Evolutionary conservation across 768 basidiomycete genomes (phyloP).

Genomic region (Russula vinacea): DNA sequence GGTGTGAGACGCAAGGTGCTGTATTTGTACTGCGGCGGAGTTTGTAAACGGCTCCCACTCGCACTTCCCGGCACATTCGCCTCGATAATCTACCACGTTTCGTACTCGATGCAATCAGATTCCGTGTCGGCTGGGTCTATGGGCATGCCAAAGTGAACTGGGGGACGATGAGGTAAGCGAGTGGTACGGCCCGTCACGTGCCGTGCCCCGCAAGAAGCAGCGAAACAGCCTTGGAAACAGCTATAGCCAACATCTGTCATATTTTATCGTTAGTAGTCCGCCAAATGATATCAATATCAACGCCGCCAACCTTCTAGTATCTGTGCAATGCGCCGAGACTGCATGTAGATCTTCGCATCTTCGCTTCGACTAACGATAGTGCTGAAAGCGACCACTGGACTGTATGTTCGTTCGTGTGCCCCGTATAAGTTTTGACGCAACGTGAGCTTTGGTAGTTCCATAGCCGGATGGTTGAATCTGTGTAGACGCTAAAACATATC

Average conservation of each 20-base stretch:
- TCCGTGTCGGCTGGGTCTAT: constrained; percentile 72
- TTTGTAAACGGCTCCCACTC: constrained; percentile 10
- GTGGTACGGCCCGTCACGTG: constrained; percentile 10
- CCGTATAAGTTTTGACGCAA: constrained; percentile 89
- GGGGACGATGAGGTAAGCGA: constrained; percentile 88
- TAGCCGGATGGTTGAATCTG: constrained; percentile 92
- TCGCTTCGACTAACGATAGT: constrained; percentile 84
- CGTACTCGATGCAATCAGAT: constrained; percentile 57
- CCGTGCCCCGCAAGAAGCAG: no score
- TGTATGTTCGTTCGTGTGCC: constrained; percentile 86
- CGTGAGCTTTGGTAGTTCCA: constrained; percentile 93
- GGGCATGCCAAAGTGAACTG: constrained; percentile 26
- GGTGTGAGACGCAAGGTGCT: neutral
- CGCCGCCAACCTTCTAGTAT: constrained; percentile 59
- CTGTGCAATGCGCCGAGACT: constrained; percentile 73
- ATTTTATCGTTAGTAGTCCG: neutral
- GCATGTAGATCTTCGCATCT: constrained; percentile 81
- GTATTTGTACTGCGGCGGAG: constrained; percentile 18
- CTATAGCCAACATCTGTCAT: constrained; percentile 67
- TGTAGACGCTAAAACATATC: constrained; percentile 84
- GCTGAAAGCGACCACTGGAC: constrained; percentile 65
- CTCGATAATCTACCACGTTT: neutral
- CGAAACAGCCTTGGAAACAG: no score
- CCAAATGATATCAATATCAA: neutral
- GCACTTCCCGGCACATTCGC: constrained; percentile 3